These are phyloP conservation scores for Somion occarium DNA, from an alignment of 1,284 basidiomycete genomes.

Conservation along the genomic window DNA sequence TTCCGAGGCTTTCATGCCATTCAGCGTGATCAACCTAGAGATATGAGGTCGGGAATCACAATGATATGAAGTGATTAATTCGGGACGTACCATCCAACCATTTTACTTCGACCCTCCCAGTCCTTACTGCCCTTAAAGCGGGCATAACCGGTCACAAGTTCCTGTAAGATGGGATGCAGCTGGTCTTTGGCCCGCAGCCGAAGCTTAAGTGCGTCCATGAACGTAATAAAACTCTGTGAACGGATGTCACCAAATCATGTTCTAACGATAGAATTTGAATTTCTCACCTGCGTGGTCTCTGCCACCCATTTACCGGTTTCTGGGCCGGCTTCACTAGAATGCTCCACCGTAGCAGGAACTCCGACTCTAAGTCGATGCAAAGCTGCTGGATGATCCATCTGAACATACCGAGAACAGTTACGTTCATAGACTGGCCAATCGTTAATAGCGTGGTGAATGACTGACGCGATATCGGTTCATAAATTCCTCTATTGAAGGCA, in stretches of 20 bases:
- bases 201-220: conserved; percentile 96
- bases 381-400: conserved; percentile 96
- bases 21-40: conserved; percentile 88
- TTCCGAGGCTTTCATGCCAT: conserved; percentile 96
- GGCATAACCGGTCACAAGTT: conserved; percentile 89
- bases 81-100: conserved; percentile 80
- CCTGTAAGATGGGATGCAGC: conserved; percentile 90
- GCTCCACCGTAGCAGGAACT: conserved; percentile 95
- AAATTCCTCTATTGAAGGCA: conserved; percentile 82
- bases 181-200: conserved; percentile 95
- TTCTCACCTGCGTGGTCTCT: conserved; percentile 85
- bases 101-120: conserved; percentile 91
- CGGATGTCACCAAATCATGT: not conserved
- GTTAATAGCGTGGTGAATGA: too few relatives aligned
- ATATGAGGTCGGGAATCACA: not conserved
- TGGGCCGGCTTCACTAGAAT: conserved; percentile 75
- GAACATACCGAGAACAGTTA: not conserved
- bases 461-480: conserved; percentile 84
- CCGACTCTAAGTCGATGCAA: conserved; percentile 88
- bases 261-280: not conserved
- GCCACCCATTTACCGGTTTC: conserved; percentile 98
- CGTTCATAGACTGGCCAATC: not conserved
- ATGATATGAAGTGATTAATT: not conserved
- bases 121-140: conserved; percentile 90
- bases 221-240: conserved; percentile 89